phyloP scores from a whole-genome alignment of 2,329 filamentous ascomycete species.

The Curvularia sp. region DNA sequence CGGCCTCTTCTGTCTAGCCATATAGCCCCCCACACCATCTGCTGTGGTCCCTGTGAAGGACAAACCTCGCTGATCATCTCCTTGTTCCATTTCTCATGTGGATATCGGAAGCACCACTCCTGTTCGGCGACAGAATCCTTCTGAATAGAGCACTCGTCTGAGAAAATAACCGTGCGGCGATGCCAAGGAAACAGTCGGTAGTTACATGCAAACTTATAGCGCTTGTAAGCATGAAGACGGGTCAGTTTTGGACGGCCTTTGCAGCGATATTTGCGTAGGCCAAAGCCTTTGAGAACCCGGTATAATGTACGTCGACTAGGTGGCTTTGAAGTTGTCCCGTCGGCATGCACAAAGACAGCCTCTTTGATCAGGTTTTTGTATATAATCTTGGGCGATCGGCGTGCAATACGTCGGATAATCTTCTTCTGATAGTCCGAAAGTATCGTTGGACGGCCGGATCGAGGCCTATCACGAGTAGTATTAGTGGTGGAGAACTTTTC shows the following conservation, averaged over 20 bases:
- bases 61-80: neutral
- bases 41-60: neutral
- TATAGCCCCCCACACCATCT: neutral
- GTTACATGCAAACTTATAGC: neutral
- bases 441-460: neutral
- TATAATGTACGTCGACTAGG: neutral
- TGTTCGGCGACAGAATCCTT: neutral
- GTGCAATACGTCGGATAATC: neutral
- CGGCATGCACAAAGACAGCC: neutral
- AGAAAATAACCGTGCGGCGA: neutral
- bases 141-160: neutral
- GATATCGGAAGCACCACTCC: neutral
- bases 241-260: neutral
- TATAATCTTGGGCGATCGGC: neutral
- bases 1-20: neutral
- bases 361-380: neutral
- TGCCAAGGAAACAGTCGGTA: neutral
- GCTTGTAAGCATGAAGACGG: neutral
- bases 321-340: neutral
- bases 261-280: neutral
- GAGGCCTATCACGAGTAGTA: neutral
- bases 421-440: neutral
- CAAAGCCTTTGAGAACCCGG: neutral
- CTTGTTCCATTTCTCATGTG: neutral
- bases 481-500: neutral